Percentiles rank a stretch among this genome's conserved stretches.
phyloP scores from a whole-genome alignment of 352 stramenopile genomes.

The Phytophthora sp. region DNA sequence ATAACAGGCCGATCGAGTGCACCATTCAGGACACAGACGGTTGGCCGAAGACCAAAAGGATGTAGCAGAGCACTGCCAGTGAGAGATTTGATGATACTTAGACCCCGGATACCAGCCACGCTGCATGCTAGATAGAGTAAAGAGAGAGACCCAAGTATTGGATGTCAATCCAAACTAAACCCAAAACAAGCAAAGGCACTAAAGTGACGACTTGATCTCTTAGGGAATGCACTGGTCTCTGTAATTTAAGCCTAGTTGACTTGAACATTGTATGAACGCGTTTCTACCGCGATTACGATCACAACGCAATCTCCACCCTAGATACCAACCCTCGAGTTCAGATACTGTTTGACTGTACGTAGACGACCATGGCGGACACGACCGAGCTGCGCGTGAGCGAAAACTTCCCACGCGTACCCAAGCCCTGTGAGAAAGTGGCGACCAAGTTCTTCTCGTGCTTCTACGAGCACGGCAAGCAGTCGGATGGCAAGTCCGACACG shows the following conservation, averaged over 20 bases:
- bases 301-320: slow-evolving; percentile 39
- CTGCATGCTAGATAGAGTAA: slow-evolving; percentile 37
- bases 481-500: slow-evolving; percentile 52
- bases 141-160: slow-evolving; percentile 20
- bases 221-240: slow-evolving; percentile 10
- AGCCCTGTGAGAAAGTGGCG: slow-evolving; percentile 69
- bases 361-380: slow-evolving; percentile 35
- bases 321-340: too few relatives aligned
- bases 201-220: too few relatives aligned
- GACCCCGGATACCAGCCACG: slow-evolving; percentile 12
- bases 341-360: neutral
- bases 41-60: slow-evolving; percentile 22
- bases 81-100: slow-evolving; percentile 2
- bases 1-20: slow-evolving; percentile 48
- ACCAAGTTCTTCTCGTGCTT: slow-evolving; percentile 85
- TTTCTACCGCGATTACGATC: slow-evolving; percentile 31
- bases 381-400: slow-evolving; percentile 66
- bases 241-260: slow-evolving; percentile 16
- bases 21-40: slow-evolving; percentile 21
- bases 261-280: slow-evolving; percentile 60
- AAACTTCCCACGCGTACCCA: slow-evolving; percentile 80
- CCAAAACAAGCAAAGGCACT: slow-evolving; percentile 21
- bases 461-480: slow-evolving; percentile 83
- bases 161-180: slow-evolving; percentile 19
- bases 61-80: neutral